Base-by-base conservation (phyloP, 495 filamentous ascomycete genomes). In the Hypoxylon cercidicola region DNA sequence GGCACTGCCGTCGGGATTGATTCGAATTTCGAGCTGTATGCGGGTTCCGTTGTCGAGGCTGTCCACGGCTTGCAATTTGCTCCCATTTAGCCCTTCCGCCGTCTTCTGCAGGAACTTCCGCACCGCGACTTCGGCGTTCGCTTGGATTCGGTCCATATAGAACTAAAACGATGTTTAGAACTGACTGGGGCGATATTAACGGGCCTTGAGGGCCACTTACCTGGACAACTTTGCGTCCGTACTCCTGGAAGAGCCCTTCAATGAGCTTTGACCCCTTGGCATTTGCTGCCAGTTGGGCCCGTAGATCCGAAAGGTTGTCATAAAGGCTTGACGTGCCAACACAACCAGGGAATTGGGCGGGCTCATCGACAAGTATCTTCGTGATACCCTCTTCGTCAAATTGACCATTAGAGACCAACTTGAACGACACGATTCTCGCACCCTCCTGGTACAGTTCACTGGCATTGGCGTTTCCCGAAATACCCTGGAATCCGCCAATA, bases 241-340 rank as follows among this genome's bases (percentile, higher is more conserved):
- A 62, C 54, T 76, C 74, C 1, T 47, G 35, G 16, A 73, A 70
- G 12, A 76, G 55, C 12, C 45, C 59, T 15, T 60, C 32, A 20
- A 76, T 61, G 10, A 77, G 68, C 13, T 49, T 64, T 8, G 63
- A 64, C 2, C 74, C 74, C 55, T 74, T 74, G 7, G 49, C 50
- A 55, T 77, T 77, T 12, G 74, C 72, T n/a, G 73, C 71, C 8
- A 77, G 61, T 46, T 74, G 71, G 13, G 74, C 74, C 45, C 73
- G 73, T 11, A 77, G 45, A 45, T 77, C 74, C 16, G 59, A 61
- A 7, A 77, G 34, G 41, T 77, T 77, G 46, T 77, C 74, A 11
- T 56, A 50, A 4, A 77, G 64, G 18, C 62, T 66, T 5, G 68
- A 57, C 2, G 68, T 72, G 19, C 74, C 74, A 37, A 52, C 62